Evolutionary conservation across 148 eudicot species (phyloP), one percentile per base, ranked within the genome.

Genomic region (Persicaria maculosa): DNA sequence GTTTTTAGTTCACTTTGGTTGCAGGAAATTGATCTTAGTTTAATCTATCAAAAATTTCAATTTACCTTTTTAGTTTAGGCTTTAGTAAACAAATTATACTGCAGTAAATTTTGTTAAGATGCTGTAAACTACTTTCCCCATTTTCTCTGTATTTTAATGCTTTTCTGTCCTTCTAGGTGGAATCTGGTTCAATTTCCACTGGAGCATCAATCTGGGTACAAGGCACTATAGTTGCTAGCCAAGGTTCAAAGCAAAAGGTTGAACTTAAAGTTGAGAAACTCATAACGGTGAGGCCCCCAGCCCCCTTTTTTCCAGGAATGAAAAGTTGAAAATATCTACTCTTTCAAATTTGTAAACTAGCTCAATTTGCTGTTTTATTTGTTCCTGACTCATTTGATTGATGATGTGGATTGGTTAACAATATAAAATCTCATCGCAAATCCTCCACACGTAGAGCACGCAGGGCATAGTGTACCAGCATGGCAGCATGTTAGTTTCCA

Each of bases 161-260:
- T 54, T 73, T 44, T 50, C 68, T 19, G 16, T 78, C 74, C 19
- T 81, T 11, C 71, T 81, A 96, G 99, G 91, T 92, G 25, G 97
- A 92, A 81, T 87, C 87, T 79, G 94, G 97, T 55, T 71, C 72
- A 72, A 83, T 90, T 48, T 44, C 90, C 62, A 92, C 97, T 22
- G 99, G 99, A 67, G 99, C 97, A 77, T 96, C 99, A 58, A 68
- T 92, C 54, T 83, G 84, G 84, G 85, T 92, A 73, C 86, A 89
- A 84, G 99, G 99, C 54, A 82, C 80, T 73, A 71, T 96, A 53
- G 95, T 90, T 45, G 80, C 77, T 53, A 96, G 99, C 79, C 97
- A 87, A 75, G 99, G 99, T 74, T 79, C 97, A 47, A 96, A 96
- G 81, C 99, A 96, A 78, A 96, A 90, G 79, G 76, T 92, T 75